A percentile compares a stretch with the other conserved stretches of the same genome.
phyloP scores from a whole-genome alignment of 2,329 filamentous ascomycete genomes.

The Pseudonectria buxi region DNA sequence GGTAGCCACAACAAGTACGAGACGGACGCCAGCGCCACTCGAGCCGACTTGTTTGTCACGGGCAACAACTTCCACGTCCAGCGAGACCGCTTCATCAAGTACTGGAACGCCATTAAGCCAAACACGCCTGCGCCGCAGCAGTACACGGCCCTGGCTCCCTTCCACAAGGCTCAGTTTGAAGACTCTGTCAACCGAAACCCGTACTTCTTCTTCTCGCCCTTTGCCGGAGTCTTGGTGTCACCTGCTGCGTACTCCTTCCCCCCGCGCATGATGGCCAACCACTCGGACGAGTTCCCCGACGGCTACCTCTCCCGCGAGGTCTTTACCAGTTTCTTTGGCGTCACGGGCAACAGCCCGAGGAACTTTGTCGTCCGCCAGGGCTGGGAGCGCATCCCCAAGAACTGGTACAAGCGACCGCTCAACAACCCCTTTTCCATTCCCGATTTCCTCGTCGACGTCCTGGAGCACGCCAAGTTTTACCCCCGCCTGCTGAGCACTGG shows the following conservation, averaged over 20 bases:
- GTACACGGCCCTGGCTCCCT: constrained; percentile 1
- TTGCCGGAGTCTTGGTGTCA: constrained; percentile 39
- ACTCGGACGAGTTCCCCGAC: constrained; percentile 33
- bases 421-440: constrained; percentile 36
- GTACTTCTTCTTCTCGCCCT: constrained; percentile 46
- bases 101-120: constrained; percentile 33
- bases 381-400: constrained; percentile 43
- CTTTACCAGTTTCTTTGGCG: constrained; percentile 39
- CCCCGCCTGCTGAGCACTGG: constrained; percentile 38
- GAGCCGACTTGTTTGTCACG: constrained; percentile 42
- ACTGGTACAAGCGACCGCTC: constrained; percentile 38
- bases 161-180: constrained; percentile 33
- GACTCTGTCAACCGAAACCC: constrained; percentile 43
- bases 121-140: constrained; percentile 13
- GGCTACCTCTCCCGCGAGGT: constrained; percentile 28
- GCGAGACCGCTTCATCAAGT: constrained; percentile 40
- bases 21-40: constrained; percentile 43
- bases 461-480: constrained; percentile 29
- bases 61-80: constrained; percentile 44
- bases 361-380: constrained; percentile 36
- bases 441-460: constrained; percentile 29
- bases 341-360: constrained; percentile 33
- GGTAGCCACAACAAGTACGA: constrained; percentile 51
- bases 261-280: constrained; percentile 36
- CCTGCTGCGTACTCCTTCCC: constrained; percentile 42